phyloP scores from a whole-genome alignment of 441 rosid genomes.

The Biscutella laevigata region DNA sequence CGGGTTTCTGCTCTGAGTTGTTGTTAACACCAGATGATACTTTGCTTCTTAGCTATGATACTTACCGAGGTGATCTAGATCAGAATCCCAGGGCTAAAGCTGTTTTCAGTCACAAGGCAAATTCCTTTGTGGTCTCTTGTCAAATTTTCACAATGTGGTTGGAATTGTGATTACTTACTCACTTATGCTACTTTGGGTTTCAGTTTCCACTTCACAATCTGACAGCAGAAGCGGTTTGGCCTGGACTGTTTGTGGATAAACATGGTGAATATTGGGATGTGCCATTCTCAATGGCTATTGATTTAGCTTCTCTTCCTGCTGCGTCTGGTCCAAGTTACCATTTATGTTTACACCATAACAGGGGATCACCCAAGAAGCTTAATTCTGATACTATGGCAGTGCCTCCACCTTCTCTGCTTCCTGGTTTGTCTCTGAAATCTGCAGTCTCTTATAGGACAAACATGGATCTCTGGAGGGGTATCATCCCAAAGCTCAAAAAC shows the following conservation, averaged over 20 bases:
- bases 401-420: conserved; percentile 55
- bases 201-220: conserved; percentile 71
- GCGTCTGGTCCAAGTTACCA: conserved; percentile 62
- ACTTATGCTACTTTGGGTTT: no score
- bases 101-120: conserved; percentile 57
- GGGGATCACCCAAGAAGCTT: conserved; percentile 40
- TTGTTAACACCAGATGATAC: conserved; percentile 54
- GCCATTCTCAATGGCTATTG: conserved; percentile 58
- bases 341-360: conserved; percentile 55
- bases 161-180: neutral
- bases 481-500: conserved; percentile 44
- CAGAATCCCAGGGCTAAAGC: conserved; percentile 53
- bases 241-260: conserved; percentile 67
- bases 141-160: neutral
- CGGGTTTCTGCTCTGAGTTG: conserved; percentile 70
- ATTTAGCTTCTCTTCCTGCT: conserved; percentile 65
- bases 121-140: no score
- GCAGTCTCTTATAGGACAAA: conserved; percentile 56
- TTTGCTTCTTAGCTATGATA: conserved; percentile 50
- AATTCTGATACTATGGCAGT: conserved; percentile 28
- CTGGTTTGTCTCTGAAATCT: conserved; percentile 51
- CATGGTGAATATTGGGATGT: conserved; percentile 76
- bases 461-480: conserved; percentile 70
- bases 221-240: conserved; percentile 61
- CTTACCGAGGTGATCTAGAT: conserved; percentile 29